Base-by-base conservation (phyloP, 495 filamentous ascomycete species). In the Penicillium pulvis region DNA sequence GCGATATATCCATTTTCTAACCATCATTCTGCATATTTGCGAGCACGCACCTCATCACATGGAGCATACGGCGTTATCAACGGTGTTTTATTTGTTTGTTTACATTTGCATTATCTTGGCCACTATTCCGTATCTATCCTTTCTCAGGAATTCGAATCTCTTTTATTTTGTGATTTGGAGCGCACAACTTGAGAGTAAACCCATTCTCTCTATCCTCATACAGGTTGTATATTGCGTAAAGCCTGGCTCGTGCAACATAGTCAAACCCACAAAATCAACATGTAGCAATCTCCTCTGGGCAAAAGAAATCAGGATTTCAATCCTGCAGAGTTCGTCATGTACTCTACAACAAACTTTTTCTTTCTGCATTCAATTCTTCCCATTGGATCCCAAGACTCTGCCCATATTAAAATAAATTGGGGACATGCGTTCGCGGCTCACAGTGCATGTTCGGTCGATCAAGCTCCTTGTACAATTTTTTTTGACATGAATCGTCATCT, bases 11-110 rank as follows among this genome's bases (percentile, higher is more conserved):
- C 19, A 36, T 20, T 12, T 12, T n/a, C 19, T 23, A 20, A 47
- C 57, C 41, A 47, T 56, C 53, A 51, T 60, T 62, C 24, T 63
- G 63, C 66, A 67, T 69, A 12, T 17, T 41, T 16, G 39, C 39
- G 16, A 41, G 14, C 11, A 41, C 39, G 14, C 16, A 17, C 16
- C 39, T 41, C 39, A 41, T 53, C 56, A 17, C 39, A 17, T 28
- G 51, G 36, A 52, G 59, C 55, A 59, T 58, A 63, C 49, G 67
- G 67, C 54, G 61, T 67, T 64, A 64, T 6, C 23, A 24, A n/a
- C n/a, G 23, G 58, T 61, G 33, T 60, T 64, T 48, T 36, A 16
- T 26, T 16, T 55, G 9, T 2, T 49, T 41, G 14, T 35, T 35
- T 30, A 26, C 26, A 46, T 46, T 14, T 28, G 28, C 31, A 35